phyloP scores from a whole-genome alignment of 805 yeast species.

The Candida oleophila region DNA sequence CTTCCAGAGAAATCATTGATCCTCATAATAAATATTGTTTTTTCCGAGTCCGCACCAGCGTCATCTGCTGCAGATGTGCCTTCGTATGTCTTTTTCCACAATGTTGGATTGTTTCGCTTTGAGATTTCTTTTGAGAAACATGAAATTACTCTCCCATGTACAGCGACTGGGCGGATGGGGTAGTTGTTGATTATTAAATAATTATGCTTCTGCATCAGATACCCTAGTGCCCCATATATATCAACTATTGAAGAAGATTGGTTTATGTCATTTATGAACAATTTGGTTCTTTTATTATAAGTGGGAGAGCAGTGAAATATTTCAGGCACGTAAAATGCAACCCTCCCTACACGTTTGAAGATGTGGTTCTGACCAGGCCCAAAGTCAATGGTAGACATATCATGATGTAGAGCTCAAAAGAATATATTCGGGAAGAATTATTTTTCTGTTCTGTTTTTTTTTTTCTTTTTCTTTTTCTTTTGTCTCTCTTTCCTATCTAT shows the following conservation, averaged over 20 bases:
- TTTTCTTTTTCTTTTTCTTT: too few relatives aligned
- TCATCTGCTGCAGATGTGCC: background rate
- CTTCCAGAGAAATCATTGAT: slow-evolving; percentile 37
- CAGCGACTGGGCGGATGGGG: slow-evolving; percentile 25
- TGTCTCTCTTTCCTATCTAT: too few relatives aligned
- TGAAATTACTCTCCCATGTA: slow-evolving; percentile 28
- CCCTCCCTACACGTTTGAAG: slow-evolving; percentile 22
- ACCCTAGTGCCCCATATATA: slow-evolving; percentile 17
- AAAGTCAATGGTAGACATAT: slow-evolving; percentile 18
- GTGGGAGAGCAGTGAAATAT: slow-evolving; percentile 34
- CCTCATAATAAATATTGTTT: slow-evolving; percentile 15
- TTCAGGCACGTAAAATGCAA: slow-evolving; percentile 31
- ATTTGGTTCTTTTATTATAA: slow-evolving; percentile 16
- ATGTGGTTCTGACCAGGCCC: slow-evolving; percentile 36
- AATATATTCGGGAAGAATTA: too few relatives aligned
- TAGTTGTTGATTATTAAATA: slow-evolving; percentile 28
- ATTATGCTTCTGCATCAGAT: slow-evolving; percentile 10
- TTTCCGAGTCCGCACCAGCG: background rate
- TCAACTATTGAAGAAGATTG: slow-evolving; percentile 6
- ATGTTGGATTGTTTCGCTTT: background rate
- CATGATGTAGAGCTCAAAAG: too few relatives aligned
- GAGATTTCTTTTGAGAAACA: slow-evolving; percentile 5
- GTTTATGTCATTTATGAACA: slow-evolving; percentile 31
- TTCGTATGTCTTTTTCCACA: background rate
- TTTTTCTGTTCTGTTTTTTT: too few relatives aligned